phyloP scores from a whole-genome alignment of 305 asterid species.

The Caryopteris hybrid region DNA sequence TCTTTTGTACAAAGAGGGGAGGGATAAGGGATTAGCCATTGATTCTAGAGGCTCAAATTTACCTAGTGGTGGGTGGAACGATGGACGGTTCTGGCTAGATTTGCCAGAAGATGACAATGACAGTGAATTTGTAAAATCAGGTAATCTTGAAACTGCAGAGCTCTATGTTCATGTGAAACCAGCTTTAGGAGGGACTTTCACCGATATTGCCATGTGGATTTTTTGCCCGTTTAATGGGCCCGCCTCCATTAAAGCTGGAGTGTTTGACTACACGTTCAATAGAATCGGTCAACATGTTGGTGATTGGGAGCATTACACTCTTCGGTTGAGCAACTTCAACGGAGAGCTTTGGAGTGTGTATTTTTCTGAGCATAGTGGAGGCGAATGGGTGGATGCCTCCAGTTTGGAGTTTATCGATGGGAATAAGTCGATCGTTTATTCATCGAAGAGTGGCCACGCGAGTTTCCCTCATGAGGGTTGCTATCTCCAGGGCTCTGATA shows the following conservation, averaged over 20 bases:
- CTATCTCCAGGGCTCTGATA: constrained; percentile 61
- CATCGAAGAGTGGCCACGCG: constrained; percentile 77
- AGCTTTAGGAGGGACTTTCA: constrained; percentile 73
- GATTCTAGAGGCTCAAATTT: constrained; percentile 57
- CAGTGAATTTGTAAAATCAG: constrained; percentile 40
- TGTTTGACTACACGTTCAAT: constrained; percentile 30
- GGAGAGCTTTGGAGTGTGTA: constrained; percentile 74
- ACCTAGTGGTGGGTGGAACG: constrained; percentile 69
- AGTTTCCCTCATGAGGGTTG: constrained; percentile 81
- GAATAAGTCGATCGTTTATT: constrained; percentile 61
- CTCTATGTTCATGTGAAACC: constrained; percentile 78
- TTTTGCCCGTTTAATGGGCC: constrained; percentile 95
- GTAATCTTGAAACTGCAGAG: constrained; percentile 62
- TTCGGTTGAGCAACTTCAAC: constrained; percentile 72
- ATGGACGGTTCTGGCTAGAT: constrained; percentile 71
- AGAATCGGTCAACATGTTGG: constrained; percentile 75
- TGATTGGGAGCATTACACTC: constrained; percentile 92
- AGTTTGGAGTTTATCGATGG: constrained; percentile 70
- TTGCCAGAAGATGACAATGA: constrained; percentile 38
- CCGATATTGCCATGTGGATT: constrained; percentile 85
- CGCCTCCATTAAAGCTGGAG: constrained; percentile 50
- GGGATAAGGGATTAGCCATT: constrained; percentile 41
- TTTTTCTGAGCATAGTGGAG: constrained; percentile 89
- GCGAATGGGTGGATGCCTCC: constrained; percentile 62
- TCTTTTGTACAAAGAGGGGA: constrained; percentile 59